These are phyloP conservation scores for Schizosaccharomyces japonicus DNA, from an alignment of 805 yeast genomes.

Conservation along the genomic window DNA sequence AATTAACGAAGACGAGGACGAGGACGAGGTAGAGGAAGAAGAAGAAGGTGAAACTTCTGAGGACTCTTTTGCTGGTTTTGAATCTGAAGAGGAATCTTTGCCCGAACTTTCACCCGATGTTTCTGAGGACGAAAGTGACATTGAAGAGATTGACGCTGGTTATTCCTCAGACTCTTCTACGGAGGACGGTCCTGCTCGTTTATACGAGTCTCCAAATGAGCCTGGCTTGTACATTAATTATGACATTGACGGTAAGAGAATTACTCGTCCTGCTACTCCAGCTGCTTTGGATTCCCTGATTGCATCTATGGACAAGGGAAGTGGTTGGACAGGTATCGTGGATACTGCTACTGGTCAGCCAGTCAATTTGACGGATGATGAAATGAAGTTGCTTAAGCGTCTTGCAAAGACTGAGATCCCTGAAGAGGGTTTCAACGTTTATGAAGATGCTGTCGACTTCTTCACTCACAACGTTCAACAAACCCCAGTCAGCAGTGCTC, in stretches of 20 bases:
- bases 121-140: slow-evolving; percentile 44
- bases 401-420: slow-evolving; percentile 69
- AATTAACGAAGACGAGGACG: slow-evolving; percentile 12
- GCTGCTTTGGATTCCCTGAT: slow-evolving; percentile 75
- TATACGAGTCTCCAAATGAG: slow-evolving; percentile 41
- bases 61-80: slow-evolving; percentile 7
- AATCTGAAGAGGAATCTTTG: slow-evolving; percentile 5
- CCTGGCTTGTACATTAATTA: slow-evolving; percentile 95
- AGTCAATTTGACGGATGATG: slow-evolving; percentile 65
- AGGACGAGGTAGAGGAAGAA: slow-evolving; percentile 17
- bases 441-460: slow-evolving; percentile 89
- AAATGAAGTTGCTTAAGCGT: slow-evolving; percentile 64
- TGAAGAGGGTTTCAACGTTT: slow-evolving; percentile 59
- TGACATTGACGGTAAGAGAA: slow-evolving; percentile 88
- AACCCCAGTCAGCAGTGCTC: slow-evolving; percentile 81
- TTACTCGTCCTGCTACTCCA: slow-evolving; percentile 96
- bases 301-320: slow-evolving; percentile 81
- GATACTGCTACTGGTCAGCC: slow-evolving; percentile 73
- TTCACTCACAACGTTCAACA: slow-evolving; percentile 62
- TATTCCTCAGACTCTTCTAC: slow-evolving; percentile 90
- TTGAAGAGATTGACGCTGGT: slow-evolving; percentile 71
- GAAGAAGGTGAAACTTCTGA: slow-evolving; percentile 17
- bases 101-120: slow-evolving; percentile 5
- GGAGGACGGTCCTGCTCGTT: slow-evolving; percentile 33
- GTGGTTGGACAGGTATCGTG: slow-evolving; percentile 93